Conservation (phyloP, 1,139 yeast genomes). For the Geotrichum reessii region DNA sequence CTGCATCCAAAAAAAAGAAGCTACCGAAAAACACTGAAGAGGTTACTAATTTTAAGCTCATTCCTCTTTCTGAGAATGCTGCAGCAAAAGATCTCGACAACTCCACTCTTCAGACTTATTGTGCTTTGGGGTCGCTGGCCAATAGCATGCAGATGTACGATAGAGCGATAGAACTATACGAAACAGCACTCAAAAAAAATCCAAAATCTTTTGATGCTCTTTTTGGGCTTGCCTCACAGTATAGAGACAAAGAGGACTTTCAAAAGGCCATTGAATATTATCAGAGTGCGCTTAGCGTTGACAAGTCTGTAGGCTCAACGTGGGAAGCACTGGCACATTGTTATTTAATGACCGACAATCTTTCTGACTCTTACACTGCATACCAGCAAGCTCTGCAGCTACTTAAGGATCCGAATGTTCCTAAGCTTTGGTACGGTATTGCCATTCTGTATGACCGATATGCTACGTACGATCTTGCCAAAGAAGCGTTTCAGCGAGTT, state of each 20-base stretch:
- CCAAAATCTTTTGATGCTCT: slow-evolving; percentile 83
- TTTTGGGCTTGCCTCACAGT: slow-evolving; percentile 79
- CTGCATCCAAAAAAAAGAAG: slow-evolving; percentile 1
- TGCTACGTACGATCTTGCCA: slow-evolving; percentile 96
- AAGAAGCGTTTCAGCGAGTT: slow-evolving; percentile 94
- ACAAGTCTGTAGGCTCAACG: slow-evolving; percentile 88
- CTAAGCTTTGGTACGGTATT: slow-evolving; percentile 97
- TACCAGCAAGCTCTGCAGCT: slow-evolving; percentile 93
- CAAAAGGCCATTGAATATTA: slow-evolving; percentile 91
- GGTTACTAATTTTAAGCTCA: background rate
- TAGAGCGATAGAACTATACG: slow-evolving; percentile 82
- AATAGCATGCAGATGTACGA: slow-evolving; percentile 85
- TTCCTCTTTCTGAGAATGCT: slow-evolving; percentile 26
- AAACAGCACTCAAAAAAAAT: slow-evolving; percentile 76
- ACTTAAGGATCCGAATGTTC: slow-evolving; percentile 87
- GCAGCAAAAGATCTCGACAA: slow-evolving; percentile 44
- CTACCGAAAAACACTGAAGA: background rate
- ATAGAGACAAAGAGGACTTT: slow-evolving; percentile 82
- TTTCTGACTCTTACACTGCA: slow-evolving; percentile 91
- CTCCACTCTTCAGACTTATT: slow-evolving; percentile 85
- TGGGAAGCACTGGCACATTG: slow-evolving; percentile 98
- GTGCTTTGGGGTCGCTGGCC: slow-evolving; percentile 80
- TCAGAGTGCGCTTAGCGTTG: slow-evolving; percentile 75
- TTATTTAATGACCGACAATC: slow-evolving; percentile 90
- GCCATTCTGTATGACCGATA: slow-evolving; percentile 93